Evolutionary conservation across 805 yeast species (phyloP), one percentile per base, ranked within the genome.

Genomic region (Saccharomycopsis selenospora): DNA sequence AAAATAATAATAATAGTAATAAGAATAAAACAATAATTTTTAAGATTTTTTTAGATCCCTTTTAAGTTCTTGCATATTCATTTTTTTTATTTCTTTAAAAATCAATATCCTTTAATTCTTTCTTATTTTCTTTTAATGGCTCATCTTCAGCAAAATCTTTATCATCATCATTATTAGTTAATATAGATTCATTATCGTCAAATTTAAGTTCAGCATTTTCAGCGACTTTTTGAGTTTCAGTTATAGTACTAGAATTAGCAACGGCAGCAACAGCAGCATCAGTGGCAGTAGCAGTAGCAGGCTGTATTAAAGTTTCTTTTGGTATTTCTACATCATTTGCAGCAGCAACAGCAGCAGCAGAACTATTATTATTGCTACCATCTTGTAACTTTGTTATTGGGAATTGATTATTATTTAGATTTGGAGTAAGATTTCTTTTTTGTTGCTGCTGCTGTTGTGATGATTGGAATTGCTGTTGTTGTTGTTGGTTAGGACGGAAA

Each of bases 41-140:
- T 40, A 20, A 24, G n/a, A 11, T 40, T 26, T 45, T 11, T 69
- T 58, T 38, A 70, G 60, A 53, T 70, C 74, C 48, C 68, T 64
- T 51, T 70, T 74, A n/a, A 70, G 63, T 49, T 67, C 72, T 42
- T 70, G 18, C 7, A n/a, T 72, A 49, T 69, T 55, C 22, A 67
- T 69, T 4, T 26, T 49, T 3, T 52, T n/a, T n/a, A n/a, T n/a
- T n/a, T n/a, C n/a, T n/a, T 56, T 2, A 47, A 27, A 47, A 38
- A 57, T 13, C 58, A 59, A 7, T 57, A 60, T 14, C 56, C 55
- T 22, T 55, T 61, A 7, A 56, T 59, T 3, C 56, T 59, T n/a
- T 22, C 36, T 45, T 33, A 14, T 27, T 27, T n/a, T 45, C 43
- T 23, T 49, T 49, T 43, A 49, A 49, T n/a, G 52, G 52, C 42